Conservation (phyloP, 1,284 basidiomycete genomes). For the Puccinia novopanici region DNA sequence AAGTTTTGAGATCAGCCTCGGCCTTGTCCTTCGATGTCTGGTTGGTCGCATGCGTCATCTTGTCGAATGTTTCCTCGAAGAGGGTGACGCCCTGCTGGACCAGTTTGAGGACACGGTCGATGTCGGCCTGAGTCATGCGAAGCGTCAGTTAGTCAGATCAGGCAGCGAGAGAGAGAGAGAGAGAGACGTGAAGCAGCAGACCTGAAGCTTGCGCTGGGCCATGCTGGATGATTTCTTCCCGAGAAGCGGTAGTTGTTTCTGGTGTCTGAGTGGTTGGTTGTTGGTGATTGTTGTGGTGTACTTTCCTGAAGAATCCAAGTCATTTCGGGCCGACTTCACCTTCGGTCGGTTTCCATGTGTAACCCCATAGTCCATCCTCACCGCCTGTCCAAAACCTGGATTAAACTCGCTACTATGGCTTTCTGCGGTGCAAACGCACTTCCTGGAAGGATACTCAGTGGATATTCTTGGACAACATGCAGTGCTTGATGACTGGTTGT, state of each 20-base stretch:
- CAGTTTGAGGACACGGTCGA: slow-evolving; percentile 50
- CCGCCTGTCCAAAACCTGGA: background rate
- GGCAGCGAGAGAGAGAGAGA: no score
- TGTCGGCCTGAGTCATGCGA: slow-evolving; percentile 33
- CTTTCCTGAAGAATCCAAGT: no score
- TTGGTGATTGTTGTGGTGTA: background rate
- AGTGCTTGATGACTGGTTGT: no score
- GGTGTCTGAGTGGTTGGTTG: background rate
- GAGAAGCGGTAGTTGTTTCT: background rate
- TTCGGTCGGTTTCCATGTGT: background rate
- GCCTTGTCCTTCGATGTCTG: slow-evolving; percentile 59
- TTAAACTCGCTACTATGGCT: background rate
- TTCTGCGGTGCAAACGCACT: background rate
- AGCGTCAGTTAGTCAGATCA: no score
- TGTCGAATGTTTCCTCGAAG: slow-evolving; percentile 59
- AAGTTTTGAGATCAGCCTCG: slow-evolving; percentile 59
- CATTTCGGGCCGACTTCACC: background rate
- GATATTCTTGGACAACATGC: no score
- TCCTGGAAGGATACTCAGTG: no score
- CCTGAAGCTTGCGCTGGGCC: slow-evolving; percentile 51
- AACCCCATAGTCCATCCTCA: background rate
- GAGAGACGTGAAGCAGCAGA: background rate
- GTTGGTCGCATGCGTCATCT: slow-evolving; percentile 58
- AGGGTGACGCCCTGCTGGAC: slow-evolving; percentile 58
- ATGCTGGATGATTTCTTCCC: background rate